Percentiles rank a stretch among this genome's conserved stretches.
These are phyloP conservation scores for Vaccinium myrtillus DNA, from an alignment of 148 eudicot genomes.

Conservation along the genomic window DNA sequence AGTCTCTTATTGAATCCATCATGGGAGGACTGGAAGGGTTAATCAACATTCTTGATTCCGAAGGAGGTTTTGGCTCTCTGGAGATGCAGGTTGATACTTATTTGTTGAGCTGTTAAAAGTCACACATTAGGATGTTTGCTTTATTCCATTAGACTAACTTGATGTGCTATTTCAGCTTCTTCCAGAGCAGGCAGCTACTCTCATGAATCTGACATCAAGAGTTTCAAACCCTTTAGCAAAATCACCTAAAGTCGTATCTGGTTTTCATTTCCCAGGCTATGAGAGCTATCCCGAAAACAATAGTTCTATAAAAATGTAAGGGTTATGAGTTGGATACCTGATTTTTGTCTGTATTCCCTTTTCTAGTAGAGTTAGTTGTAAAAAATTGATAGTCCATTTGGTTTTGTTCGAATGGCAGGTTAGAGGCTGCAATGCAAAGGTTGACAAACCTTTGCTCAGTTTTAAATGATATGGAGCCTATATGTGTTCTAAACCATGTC, in stretches of 20 bases:
- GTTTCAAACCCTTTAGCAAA: slow-evolving; percentile 54
- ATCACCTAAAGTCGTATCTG: slow-evolving; percentile 75
- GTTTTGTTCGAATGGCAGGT: slow-evolving; percentile 50
- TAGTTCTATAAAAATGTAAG: slow-evolving; percentile 84
- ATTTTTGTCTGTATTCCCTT: slow-evolving; percentile 4
- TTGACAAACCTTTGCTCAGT: slow-evolving; percentile 98
- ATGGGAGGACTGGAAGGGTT: slow-evolving; percentile 99
- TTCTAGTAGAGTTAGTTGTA: neutral
- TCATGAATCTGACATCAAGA: slow-evolving; percentile 73
- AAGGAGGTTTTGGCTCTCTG: slow-evolving; percentile 97
- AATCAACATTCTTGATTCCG: slow-evolving; percentile 94
- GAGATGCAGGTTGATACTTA: slow-evolving; percentile 84
- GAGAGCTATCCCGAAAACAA: slow-evolving; percentile 95
- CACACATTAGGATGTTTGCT: neutral
- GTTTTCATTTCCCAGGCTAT: slow-evolving; percentile 77
- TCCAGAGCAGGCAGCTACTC: slow-evolving; percentile 96
- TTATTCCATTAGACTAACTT: slow-evolving; percentile 23
- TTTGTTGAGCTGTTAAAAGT: slow-evolving; percentile 16
- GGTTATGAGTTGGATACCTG: slow-evolving; percentile 16
- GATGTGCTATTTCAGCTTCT: slow-evolving; percentile 60
- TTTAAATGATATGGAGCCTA: slow-evolving; percentile 98
- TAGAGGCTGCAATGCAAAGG: slow-evolving; percentile 99
- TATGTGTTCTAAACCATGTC: slow-evolving; percentile 95
- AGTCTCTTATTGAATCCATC: slow-evolving; percentile 93
- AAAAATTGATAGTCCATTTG: slow-evolving; percentile 17